Base-by-base conservation (phyloP, 2,329 filamentous ascomycete genomes). In the Zymoseptoria crescenta region DNA sequence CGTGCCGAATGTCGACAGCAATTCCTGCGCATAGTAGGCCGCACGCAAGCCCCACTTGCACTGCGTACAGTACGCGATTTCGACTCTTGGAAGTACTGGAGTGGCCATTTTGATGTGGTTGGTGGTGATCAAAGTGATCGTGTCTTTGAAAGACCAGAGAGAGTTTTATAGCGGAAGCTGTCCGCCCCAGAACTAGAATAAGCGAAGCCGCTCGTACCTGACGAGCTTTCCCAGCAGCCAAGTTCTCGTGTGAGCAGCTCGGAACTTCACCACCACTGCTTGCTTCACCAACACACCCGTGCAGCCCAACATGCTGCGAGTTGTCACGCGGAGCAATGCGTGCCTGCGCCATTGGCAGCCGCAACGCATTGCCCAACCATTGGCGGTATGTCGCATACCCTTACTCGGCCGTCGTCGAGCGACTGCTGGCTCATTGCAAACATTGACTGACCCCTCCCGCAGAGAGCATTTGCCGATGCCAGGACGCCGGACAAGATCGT, bases 1-100 rank as follows among this genome's bases (percentile, higher is more conserved):
- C 1, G 86, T 89, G 57, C 84, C 84, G 77, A 99, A 99, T 0
- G 93, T 99, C 1, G 91, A 96, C 45, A 99, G 85, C 51, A 99
- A 85, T 75, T 97, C 94, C 80, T 97, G 94, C 54, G 87, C 93
- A 74, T 88, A 96, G 89, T 96, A 73, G 16, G 67, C 70, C 24
- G 51, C 71, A 49, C 72, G 59, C 7, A 69, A 63, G 63, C 70
- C 68, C 69, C 70, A 73, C 55, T 63, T 64, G 62, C 64, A 96
- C 76, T 96, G 91, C 0, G 90, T 96, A 77, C 92, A 96, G 77
- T 89, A 96, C 66, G 87, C 84, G 69, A 96, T 96, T n/a, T 87
- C 86, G 56, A 96, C 81, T 52, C 91, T 84, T 3, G 91, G 91
- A 9, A 89, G 77, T 27, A 52, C 51, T 28, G 51, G 51, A 52